Base-by-base conservation (phyloP, 176 grass and related monocot species). In the Eragrostis curvula region DNA sequence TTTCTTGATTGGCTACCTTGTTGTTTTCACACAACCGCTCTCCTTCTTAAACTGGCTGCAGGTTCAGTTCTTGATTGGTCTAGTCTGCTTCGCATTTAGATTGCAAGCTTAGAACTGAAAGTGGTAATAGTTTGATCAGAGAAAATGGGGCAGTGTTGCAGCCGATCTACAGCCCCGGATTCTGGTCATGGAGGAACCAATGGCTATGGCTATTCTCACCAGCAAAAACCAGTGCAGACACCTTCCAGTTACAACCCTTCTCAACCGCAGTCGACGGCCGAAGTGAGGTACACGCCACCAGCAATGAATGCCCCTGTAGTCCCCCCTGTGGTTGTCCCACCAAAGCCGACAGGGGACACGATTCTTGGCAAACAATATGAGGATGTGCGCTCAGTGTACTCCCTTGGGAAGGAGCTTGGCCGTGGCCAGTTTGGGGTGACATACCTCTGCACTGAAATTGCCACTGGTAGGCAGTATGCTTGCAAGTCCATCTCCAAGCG, bases 401-500 rank as follows among this genome's bases (percentile, higher is more conserved):
- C 82, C 24, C 83, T 99, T 7, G 96, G 96, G 5, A 99, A 92
- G 74, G 96, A 99, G 85, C 96, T 99, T 72, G 96, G 96, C 29
- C 87, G 96, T 16, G 96, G 96, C 39, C 96, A 99, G 85, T 99
- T 99, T 7, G 96, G 96, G 16, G 93, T 99, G 49, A 99, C 96
- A 5, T 96, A 99, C 76, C 93, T 99, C 52, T 99, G 96, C 80
- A 94, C 93, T 18, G 96, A 99, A 85, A 94, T 86, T 42, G 71
- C 87, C 13, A 85, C 85, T 3, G 93, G 96, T 65, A 75, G 80
- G 71, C 93, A 82, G 66, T 96, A 93, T 23, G 96, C 96, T 20
- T 99, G 96, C 96, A 99, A 99, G 85, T 99, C 91, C 67, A 92
- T 99, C 80, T 96, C 96, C 63, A 99, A 99, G 83, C 87, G 90